Evolutionary conservation across 345 rosid genomes (phyloP), one percentile per base, ranked within the genome.

Genomic region (Eucalyptus grandis): DNA sequence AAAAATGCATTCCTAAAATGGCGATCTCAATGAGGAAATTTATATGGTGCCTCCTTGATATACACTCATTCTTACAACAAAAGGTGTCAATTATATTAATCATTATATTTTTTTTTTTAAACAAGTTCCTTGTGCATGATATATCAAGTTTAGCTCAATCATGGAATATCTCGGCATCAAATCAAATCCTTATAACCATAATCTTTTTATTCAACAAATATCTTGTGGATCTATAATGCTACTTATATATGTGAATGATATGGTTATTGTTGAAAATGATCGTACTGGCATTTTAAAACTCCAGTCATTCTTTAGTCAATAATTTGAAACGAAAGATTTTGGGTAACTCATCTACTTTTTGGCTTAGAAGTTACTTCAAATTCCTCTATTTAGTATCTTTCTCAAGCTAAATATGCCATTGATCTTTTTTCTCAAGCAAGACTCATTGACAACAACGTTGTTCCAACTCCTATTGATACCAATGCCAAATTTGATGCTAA

Each of bases 21-120:
- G 11, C 5, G 0, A 65, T 65, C 37, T 65, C 19, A 14, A 14
- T 14, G 10, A n/a, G 34, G 6, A 65, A n/a, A n/a, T 65, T 15
- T 65, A 65, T 15, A 65, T 4, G 21, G 34, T n/a, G 16, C 37
- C 5, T 30, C 10, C 37, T 14, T 65, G 10, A n/a, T 65, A 9
- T n/a, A 65, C 37, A n/a, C 37, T 7, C 72, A n/a, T 65, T n/a
- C 31, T 65, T n/a, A 4, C 11, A 0, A 65, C 10, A n/a, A n/a
- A n/a, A 2, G 0, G 37, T 30, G 19, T n/a, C 37, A 65, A 65
- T 65, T n/a, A 65, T 0, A 1, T 65, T 31, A 15, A 65, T 1
- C 19, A 65, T 65, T 7, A 65, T 65, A 14, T 30, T 30, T n/a
- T 30, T 30, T n/a, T n/a, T 4, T 0, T 65, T 0, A 30, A 14